Evolutionary conservation across 2,329 filamentous ascomycete species (phyloP), one percentile per base, ranked within the genome.

Genomic region (Fusarium algeriense): DNA sequence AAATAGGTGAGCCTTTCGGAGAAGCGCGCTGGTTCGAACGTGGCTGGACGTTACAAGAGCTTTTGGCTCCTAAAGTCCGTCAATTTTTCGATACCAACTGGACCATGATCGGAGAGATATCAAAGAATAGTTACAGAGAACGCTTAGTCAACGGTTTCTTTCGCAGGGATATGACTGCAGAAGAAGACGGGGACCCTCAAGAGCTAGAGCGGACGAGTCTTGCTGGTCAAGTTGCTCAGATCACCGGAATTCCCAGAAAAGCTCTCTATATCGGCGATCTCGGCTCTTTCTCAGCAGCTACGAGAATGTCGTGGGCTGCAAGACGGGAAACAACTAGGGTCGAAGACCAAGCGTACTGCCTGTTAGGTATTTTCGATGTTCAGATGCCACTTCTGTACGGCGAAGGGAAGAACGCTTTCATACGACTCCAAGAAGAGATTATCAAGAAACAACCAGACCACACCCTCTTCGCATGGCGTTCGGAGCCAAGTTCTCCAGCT

Each of bases 351-450:
- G 78, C 78, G 4, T 80, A 80, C 46, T 77, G 73, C 17, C 52
- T 80, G 14, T 43, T 79, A 14, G 78, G 78, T 7, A 52, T 80
- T 1, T 80, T 80, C 48, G 72, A 70, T 40, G 69, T 79, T 49
- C 76, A 77, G 34, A 78, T 79, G 77, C 70, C 77, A 2, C 58
- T 78, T 2, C 41, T 79, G 0, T 79, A 79, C 17, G 78, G 78
- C 0, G 78, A 79, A 46, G 76, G 78, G 1, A 43, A 66, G 7
- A 65, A 46, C 20, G 75, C 75, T 1, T 77, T 77, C 12, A 56
- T 70, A 20, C 56, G 76, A 5, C 64, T 77, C 1, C 72, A 76
- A 14, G 73, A 76, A n/a, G 70, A 77, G 44, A 76, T 77, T 9
- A 52, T 74, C 23, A 46, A 20, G 9, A 58, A 59, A 5, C 32